phyloP scores from a whole-genome alignment of 176 grass and related monocot species.

The Triticum dicoccoides region DNA sequence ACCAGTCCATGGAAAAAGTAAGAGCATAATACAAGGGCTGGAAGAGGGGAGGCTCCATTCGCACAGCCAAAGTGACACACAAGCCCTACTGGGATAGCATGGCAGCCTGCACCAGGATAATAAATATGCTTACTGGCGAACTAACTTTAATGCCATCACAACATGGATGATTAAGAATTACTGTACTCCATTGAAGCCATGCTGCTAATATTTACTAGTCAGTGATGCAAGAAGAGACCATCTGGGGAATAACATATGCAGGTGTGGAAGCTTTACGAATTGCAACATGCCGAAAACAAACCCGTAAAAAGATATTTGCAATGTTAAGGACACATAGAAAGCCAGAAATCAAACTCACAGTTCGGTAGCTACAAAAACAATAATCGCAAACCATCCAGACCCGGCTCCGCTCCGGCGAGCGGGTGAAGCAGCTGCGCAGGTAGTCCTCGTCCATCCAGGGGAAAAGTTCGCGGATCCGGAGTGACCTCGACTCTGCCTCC shows the following conservation, averaged over 20 bases:
- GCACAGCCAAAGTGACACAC: not conserved
- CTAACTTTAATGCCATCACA: not conserved
- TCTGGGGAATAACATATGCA: not conserved
- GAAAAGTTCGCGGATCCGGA: conserved; percentile 41
- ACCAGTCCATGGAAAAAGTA: not conserved
- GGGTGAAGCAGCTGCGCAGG: conserved; percentile 33
- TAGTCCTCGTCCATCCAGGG: conserved; percentile 56
- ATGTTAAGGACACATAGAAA: not conserved
- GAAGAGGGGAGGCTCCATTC: not conserved
- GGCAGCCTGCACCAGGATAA: conserved; percentile 49
- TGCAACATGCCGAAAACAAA: not conserved
- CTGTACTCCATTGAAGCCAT: not conserved
- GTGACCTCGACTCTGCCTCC: not conserved
- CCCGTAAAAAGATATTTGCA: not conserved
- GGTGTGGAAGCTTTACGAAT: not conserved
- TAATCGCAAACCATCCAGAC: not conserved
- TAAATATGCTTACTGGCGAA: conserved; percentile 32
- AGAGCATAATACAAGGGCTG: not conserved
- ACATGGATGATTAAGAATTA: not conserved
- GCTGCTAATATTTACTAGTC: not conserved
- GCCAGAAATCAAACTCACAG: not conserved
- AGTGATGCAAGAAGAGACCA: not conserved
- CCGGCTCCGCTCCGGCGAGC: not conserved
- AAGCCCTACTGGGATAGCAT: conserved; percentile 45
- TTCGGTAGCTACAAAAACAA: not conserved